Base-by-base conservation (phyloP, 2,329 filamentous ascomycete genomes). In the Cercospora zeina region DNA sequence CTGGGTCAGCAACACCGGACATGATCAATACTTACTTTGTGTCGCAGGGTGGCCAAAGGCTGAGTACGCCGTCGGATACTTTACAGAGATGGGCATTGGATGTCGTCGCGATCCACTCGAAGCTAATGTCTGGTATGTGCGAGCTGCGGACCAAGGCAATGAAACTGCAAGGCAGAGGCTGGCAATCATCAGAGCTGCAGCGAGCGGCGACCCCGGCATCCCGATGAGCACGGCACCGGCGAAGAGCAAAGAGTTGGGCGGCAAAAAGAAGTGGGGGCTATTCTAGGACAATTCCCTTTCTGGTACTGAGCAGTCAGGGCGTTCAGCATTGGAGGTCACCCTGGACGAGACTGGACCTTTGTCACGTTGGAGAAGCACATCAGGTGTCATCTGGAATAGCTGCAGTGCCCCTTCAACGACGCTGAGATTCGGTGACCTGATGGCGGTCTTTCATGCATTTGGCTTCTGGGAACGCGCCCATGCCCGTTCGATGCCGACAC, bases 61-160 rank as follows among this genome's bases (percentile, higher is more conserved):
- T n/a, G 87, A 97, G 75, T 99, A 97, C 71, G 91, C 95, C 0
- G 86, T 96, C 21, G 95, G 92, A 49, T 97, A 97, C 77, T 99
- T 99, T 75, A 97, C 93, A 4, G 95, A 99, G 76, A 96, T 96
- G 90, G 95, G 95, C 65, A 97, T 99, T 70, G 95, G 95, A 54
- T 97, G 92, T 75, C 89, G 92, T 37, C 87, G 91, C 54, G 95
- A 99, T 75, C 87, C 93, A n/a, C 84, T 99, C 47, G 93, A 97
- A 76, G 93, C 95, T 69, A 99, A 99, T 72, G 90, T 96, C 33
- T 97, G 93, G 93, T 99, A 99, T 74, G 93, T 99, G 69, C 91
- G 90, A 76, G 95, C 95, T 4, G 93, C 95, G 14, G 93, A 96
- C 68, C 86, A 91, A 54, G 95, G 93, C 51, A 93, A 97, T 71